A percentile compares a stretch with the other conserved stretches of the same genome.
These are phyloP conservation scores for Calocybe cyanea DNA, from an alignment of 768 basidiomycete species.

Conservation along the genomic window DNA sequence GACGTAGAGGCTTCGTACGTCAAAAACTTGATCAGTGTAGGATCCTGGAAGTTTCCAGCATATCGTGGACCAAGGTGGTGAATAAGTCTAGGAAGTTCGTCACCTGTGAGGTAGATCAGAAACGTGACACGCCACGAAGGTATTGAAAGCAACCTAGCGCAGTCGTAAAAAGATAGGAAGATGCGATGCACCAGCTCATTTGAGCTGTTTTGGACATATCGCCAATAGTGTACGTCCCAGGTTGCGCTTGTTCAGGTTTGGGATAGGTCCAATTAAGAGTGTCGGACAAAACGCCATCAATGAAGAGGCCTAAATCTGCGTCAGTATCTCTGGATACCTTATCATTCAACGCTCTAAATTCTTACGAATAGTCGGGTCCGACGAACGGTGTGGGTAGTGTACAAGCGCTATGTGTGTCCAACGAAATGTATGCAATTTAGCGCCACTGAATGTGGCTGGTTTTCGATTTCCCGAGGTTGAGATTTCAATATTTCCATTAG, in stretches of 20 bases:
- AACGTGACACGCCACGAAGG: background rate
- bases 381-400: slow-evolving; percentile 54
- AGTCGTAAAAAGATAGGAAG: slow-evolving; percentile 55
- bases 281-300: slow-evolving; percentile 70
- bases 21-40: slow-evolving; percentile 63
- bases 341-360: slow-evolving; percentile 7
- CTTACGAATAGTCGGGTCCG: slow-evolving; percentile 61
- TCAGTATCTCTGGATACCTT: background rate
- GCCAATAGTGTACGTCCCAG: slow-evolving; percentile 51
- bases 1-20: slow-evolving; percentile 86
- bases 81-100: slow-evolving; percentile 70
- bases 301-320: slow-evolving; percentile 52
- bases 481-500: slow-evolving; percentile 56
- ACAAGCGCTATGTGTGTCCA: slow-evolving; percentile 76
- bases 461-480: slow-evolving; percentile 35
- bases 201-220: slow-evolving; percentile 38
- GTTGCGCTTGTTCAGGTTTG: slow-evolving; percentile 35
- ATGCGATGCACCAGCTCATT: slow-evolving; percentile 68
- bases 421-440: slow-evolving; percentile 46
- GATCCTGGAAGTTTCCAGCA: slow-evolving; percentile 71
- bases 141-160: slow-evolving; percentile 44
- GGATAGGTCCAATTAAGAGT: slow-evolving; percentile 65
- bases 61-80: slow-evolving; percentile 84
- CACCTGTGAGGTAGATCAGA: slow-evolving; percentile 35
- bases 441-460: slow-evolving; percentile 39